Evolutionary conservation across 2,329 filamentous ascomycete genomes (phyloP).

Genomic region (Hypomyces rosellus): DNA sequence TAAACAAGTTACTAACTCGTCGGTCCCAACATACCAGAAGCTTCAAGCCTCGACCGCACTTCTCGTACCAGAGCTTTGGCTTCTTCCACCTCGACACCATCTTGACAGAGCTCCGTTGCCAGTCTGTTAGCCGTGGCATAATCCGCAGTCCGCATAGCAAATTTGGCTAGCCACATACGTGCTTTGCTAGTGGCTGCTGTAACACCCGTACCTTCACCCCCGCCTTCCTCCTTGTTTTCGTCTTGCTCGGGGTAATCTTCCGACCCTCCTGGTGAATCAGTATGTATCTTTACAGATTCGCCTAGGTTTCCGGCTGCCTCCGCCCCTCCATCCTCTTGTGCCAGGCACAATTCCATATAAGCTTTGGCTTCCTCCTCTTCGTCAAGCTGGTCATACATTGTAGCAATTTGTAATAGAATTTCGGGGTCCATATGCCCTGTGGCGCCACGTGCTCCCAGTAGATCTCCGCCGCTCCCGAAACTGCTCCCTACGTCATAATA

Average conservation of each 20-base stretch:
- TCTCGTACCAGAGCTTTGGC: conserved; percentile 89
- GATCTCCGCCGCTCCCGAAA: conserved; percentile 41
- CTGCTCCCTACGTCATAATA: conserved; percentile 67
- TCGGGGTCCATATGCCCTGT: conserved; percentile 74
- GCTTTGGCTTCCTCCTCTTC: conserved; percentile 75
- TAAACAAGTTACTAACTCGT: conserved; percentile 11
- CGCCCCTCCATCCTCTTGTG: conserved; percentile 74
- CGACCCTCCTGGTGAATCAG: conserved; percentile 41
- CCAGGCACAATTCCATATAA: conserved; percentile 94
- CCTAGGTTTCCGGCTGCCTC: conserved; percentile 35
- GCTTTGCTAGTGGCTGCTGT: conserved; percentile 89
- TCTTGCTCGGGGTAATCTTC: conserved; percentile 32
- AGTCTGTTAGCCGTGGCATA: conserved; percentile 71
- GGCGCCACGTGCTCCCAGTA: conserved; percentile 43
- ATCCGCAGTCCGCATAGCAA: conserved; percentile 70
- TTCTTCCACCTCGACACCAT: conserved; percentile 94
- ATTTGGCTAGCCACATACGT: conserved; percentile 84
- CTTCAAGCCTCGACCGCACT: conserved; percentile 68
- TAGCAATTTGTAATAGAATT: conserved; percentile 81
- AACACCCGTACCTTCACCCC: conserved; percentile 64
- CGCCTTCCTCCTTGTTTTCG: conserved; percentile 25
- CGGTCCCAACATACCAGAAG: conserved; percentile 26
- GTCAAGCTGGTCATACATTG: conserved; percentile 75
- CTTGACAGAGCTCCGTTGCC: conserved; percentile 87
- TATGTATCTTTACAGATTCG: conserved; percentile 50